phyloP scores from a whole-genome alignment of 2,329 filamentous ascomycete species.

The Sclerotiophoma versabilis region DNA sequence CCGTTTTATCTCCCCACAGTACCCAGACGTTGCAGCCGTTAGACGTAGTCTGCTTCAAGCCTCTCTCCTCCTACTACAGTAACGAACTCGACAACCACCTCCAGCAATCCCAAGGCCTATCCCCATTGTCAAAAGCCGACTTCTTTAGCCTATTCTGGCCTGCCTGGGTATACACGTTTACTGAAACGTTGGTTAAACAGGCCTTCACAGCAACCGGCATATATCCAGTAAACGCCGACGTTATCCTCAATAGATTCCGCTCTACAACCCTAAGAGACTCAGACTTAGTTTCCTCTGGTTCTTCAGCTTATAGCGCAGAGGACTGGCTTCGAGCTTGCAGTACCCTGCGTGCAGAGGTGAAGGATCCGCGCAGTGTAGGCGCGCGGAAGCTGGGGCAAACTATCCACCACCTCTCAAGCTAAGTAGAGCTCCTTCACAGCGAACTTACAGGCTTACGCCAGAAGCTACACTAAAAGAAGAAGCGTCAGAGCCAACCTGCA shows the following conservation, averaged over 20 bases:
- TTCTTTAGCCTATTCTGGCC: conserved; percentile 6
- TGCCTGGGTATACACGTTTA: conserved; percentile 1
- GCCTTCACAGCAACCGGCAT: conserved; percentile 4
- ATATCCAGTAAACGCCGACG: neutral
- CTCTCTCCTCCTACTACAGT: neutral
- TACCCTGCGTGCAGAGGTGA: neutral
- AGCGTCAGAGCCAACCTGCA: too few species aligned
- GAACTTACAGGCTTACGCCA: neutral
- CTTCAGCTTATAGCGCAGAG: neutral
- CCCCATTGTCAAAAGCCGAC: neutral
- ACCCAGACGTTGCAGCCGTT: neutral
- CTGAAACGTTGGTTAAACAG: neutral
- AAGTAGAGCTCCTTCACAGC: neutral
- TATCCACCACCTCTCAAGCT: neutral
- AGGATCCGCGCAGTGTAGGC: neutral
- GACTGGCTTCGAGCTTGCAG: neutral
- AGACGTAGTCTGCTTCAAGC: conserved; percentile 1
- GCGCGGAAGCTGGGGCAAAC: neutral
- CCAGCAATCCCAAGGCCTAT: neutral
- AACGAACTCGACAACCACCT: neutral
- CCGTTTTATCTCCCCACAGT: neutral
- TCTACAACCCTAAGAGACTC: neutral
- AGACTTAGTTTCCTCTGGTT: neutral
- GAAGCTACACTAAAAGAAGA: neutral
- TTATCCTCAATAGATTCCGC: conserved; percentile 1